Conservation (phyloP, 495 filamentous ascomycete genomes). For the Penicillium ucsense region DNA sequence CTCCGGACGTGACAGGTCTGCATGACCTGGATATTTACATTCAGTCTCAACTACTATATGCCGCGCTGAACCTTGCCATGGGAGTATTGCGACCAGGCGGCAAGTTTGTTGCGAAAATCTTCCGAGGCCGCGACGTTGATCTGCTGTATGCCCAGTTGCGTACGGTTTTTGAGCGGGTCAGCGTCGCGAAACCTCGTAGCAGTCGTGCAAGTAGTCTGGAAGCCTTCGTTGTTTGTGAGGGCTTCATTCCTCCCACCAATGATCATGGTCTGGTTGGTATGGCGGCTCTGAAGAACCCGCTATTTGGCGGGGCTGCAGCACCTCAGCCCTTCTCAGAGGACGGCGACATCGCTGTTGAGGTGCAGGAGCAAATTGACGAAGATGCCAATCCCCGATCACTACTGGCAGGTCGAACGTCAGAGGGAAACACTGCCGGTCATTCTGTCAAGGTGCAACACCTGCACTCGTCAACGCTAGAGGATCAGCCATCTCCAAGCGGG, state of each 20-base stretch:
- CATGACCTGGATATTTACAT: constrained; percentile 98
- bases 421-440: constrained; percentile 4
- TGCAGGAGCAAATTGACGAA: constrained; percentile 42
- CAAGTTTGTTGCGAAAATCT: constrained; percentile 96
- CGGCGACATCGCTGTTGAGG: constrained; percentile 53
- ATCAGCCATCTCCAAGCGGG: constrained; percentile 17
- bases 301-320: constrained; percentile 32
- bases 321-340: constrained; percentile 33
- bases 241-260: constrained; percentile 51
- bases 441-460: constrained; percentile 18
- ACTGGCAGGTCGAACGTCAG: not conserved
- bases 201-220: constrained; percentile 91
- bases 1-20: constrained; percentile 90
- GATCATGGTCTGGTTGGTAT: constrained; percentile 24
- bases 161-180: constrained; percentile 77
- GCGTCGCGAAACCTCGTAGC: constrained; percentile 85
- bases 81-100: constrained; percentile 87
- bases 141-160: constrained; percentile 86
- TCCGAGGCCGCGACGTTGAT: constrained; percentile 86
- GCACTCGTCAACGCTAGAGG: constrained; percentile 17
- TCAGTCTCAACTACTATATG: constrained; percentile 88
- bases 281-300: constrained; percentile 36
- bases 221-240: constrained; percentile 90
- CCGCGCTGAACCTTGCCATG: constrained; percentile 83
- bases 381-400: constrained; percentile 21